A percentile compares a stretch with the other conserved stretches of the same genome.
phyloP scores from a whole-genome alignment of 345 rosid genomes.

The Excoecaria agallocha region DNA sequence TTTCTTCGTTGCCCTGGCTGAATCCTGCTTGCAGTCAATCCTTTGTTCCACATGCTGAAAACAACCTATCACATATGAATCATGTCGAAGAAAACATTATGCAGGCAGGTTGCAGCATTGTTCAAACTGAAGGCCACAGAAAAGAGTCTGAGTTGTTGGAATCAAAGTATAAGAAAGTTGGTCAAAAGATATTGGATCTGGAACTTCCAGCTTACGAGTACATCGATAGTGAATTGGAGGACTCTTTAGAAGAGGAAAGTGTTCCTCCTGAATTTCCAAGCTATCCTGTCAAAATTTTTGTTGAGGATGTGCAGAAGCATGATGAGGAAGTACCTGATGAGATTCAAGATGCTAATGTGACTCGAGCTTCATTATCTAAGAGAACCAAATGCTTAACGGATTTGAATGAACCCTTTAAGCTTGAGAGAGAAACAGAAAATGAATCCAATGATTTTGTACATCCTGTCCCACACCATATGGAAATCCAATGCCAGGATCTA shows the following conservation, averaged over 20 bases:
- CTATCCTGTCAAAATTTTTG: constrained; percentile 20
- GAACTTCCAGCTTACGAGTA: constrained; percentile 46
- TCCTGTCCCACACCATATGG: constrained; percentile 19
- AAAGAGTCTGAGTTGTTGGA: constrained; percentile 21
- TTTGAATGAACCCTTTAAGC: constrained; percentile 47
- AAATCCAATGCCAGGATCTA: constrained; percentile 12
- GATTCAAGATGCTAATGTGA: constrained; percentile 4
- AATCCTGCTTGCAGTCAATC: constrained; percentile 27
- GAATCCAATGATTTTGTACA: constrained; percentile 24
- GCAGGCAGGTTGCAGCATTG: constrained; percentile 8
- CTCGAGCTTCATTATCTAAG: constrained; percentile 4
- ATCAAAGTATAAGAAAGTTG: constrained; percentile 34
- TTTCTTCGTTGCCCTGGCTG: constrained; percentile 15
- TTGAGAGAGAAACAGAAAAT: constrained; percentile 31
- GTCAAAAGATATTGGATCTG: constrained; percentile 52
- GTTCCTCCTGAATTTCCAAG: constrained; percentile 13
- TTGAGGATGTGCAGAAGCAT: constrained; percentile 22
- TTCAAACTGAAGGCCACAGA: constrained; percentile 12
- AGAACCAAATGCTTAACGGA: constrained; percentile 37
- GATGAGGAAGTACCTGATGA: constrained; percentile 3
- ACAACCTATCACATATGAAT: constrained; percentile 6
- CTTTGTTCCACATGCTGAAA: constrained; percentile 26
- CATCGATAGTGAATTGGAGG: constrained; percentile 36
- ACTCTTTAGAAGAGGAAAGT: constrained; percentile 18
- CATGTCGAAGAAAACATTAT: constrained; percentile 14